Base-by-base conservation (phyloP, 352 stramenopile species). In the Pythium aphanidermatum region DNA sequence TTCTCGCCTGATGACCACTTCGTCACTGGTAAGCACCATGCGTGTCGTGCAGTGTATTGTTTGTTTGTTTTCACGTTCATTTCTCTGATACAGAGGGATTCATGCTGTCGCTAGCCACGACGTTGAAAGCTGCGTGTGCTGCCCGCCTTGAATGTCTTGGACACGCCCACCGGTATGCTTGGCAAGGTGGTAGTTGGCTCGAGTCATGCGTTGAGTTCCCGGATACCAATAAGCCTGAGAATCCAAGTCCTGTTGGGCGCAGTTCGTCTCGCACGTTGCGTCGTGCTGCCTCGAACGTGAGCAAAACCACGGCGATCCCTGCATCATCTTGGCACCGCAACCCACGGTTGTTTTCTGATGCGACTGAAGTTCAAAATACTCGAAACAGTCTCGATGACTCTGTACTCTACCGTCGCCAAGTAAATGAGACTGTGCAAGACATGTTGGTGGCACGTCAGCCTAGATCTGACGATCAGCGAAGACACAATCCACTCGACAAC, bases 141-240 rank as follows among this genome's bases (percentile, higher is more conserved):
- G 53, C 66, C 30, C 65, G 74, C 12, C 52, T 89, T 6, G 70
- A 86, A 50, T 84, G 74, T 4, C 44, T 79, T 2, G 50, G 56
- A 23, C 60, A 63, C 5, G 68, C 72, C 11, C 81, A 81, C 46
- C 70, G 72, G 9, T 75, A 70, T 30, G 63, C 70, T 36, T 84
- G 73, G 74, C 70, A 85, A 37, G 60, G 49, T 33, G 55, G 70
- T 14, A 65, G 57, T 6, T 89, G 77, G 77, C 61, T 89, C 12
- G 58, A 86, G 35, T 70, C 65, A 25, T 50, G 53, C 4, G 52
- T 86, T 14, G 71, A 84, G 25, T 85, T 72, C 31, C 57, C 63
- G 21, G 54, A 62, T 28, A 12, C 4, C 8, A 20, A 30, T 13
- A n/a, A n/a, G n/a, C n/a, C n/a, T n/a, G n/a, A n/a, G n/a, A n/a